Conservation (phyloP, 345 rosid species). For the Eucalyptus cloeziana region DNA sequence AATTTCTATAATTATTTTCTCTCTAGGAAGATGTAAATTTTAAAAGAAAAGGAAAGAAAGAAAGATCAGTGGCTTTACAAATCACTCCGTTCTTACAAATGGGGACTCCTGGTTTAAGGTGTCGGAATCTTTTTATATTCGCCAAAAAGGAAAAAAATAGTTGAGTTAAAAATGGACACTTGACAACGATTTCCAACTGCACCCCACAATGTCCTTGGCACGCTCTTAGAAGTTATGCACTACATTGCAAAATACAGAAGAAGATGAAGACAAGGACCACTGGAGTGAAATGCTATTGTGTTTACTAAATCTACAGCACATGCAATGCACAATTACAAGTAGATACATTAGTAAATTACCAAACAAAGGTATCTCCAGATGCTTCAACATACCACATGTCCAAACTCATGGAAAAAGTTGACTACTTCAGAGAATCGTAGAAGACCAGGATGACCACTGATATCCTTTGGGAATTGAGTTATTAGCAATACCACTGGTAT, state of each 20-base stretch:
- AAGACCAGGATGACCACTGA: slow-evolving; percentile 23
- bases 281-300: neutral
- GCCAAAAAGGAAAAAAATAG: neutral
- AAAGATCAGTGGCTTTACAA: neutral
- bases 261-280: neutral
- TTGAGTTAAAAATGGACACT: neutral
- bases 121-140: neutral
- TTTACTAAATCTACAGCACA: neutral
- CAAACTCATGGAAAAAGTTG: slow-evolving; percentile 85
- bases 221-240: neutral
- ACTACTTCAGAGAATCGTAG: slow-evolving; percentile 89
- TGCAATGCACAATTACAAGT: neutral
- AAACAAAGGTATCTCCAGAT: neutral
- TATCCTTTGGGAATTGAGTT: slow-evolving; percentile 56
- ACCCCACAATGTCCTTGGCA: neutral
- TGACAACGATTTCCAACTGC: neutral
- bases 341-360: neutral
- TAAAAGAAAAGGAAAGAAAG: neutral
- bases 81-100: neutral
- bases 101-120: neutral
- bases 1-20: neutral
- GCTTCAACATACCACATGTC: slow-evolving; percentile 77
- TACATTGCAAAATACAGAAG: neutral
- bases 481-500: slow-evolving; percentile 66
- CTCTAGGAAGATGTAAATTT: neutral